Percentiles rank a stretch among this genome's conserved stretches.
These are phyloP conservation scores for Hygrophorus pudorinus DNA, from an alignment of 768 basidiomycete species.

Conservation along the genomic window DNA sequence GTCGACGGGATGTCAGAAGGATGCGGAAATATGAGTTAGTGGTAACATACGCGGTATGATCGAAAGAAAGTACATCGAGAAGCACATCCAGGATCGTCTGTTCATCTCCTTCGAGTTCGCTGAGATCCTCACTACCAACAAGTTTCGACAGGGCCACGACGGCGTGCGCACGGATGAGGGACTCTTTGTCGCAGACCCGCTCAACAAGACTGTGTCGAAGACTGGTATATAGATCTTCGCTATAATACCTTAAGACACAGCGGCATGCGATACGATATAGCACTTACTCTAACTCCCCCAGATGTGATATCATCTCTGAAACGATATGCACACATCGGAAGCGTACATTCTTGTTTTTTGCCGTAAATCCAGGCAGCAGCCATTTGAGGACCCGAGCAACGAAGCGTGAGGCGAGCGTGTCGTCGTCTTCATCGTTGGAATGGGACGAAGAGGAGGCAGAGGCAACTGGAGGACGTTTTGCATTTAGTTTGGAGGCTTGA, in stretches of 20 bases:
- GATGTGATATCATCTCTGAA: conserved; percentile 66
- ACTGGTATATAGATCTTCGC: conserved; percentile 62
- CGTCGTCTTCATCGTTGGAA: conserved; percentile 45
- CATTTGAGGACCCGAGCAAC: conserved; percentile 51
- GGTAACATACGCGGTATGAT: conserved; percentile 63
- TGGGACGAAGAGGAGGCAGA: too few species aligned
- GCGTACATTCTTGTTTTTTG: conserved; percentile 83
- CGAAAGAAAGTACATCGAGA: conserved; percentile 55
- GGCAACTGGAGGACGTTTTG: too few species aligned
- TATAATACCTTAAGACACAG: conserved; percentile 20
- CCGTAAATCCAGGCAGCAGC: conserved; percentile 65
- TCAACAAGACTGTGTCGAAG: conserved; percentile 60
- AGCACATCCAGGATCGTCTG: conserved; percentile 49
- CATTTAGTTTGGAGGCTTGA: too few species aligned
- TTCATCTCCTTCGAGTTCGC: conserved; percentile 42
- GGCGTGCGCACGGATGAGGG: conserved; percentile 66
- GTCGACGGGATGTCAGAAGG: neutral
- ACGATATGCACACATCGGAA: conserved; percentile 73
- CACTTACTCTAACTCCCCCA: conserved; percentile 82
- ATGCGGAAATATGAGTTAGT: neutral
- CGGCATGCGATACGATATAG: neutral
- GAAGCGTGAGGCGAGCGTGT: conserved; percentile 61
- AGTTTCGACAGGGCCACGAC: conserved; percentile 73
- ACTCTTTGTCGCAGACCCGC: conserved; percentile 73
- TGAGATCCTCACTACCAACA: conserved; percentile 54